A percentile compares a stretch with the other conserved stretches of the same genome.
Evolutionary conservation across 306 rosid genomes (phyloP).

Genomic region (Luffa aegyptiaca): DNA sequence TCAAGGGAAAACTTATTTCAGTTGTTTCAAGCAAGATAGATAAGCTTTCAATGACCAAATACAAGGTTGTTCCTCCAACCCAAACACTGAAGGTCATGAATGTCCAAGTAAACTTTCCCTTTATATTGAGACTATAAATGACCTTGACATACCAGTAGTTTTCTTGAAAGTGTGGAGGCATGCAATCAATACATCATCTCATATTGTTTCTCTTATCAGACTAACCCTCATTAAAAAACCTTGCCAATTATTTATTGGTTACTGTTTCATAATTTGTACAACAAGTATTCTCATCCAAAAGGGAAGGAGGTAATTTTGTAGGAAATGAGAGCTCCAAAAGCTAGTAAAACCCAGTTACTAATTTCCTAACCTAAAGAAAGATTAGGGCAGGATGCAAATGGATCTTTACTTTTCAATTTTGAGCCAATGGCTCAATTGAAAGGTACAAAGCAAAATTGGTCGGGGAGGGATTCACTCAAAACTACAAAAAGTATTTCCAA

Average conservation of each 20-base stretch:
- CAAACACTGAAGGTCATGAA: background rate
- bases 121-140: background rate
- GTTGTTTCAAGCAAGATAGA: background rate
- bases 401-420: background rate
- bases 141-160: background rate
- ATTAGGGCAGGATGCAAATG: background rate
- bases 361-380: background rate
- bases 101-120: background rate
- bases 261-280: background rate
- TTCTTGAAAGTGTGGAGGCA: background rate
- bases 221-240: background rate
- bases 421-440: background rate
- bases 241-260: background rate
- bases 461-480: background rate
- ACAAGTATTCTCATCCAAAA: background rate
- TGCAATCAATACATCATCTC: background rate
- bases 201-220: background rate
- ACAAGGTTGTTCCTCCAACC: background rate
- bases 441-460: background rate
- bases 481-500: background rate
- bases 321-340: background rate
- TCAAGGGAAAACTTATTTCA: background rate
- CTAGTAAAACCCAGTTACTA: background rate
- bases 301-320: background rate
- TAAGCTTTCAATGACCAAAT: background rate